Conservation (phyloP, 2,329 filamentous ascomycete genomes). For the Epichloe aotearoae region DNA sequence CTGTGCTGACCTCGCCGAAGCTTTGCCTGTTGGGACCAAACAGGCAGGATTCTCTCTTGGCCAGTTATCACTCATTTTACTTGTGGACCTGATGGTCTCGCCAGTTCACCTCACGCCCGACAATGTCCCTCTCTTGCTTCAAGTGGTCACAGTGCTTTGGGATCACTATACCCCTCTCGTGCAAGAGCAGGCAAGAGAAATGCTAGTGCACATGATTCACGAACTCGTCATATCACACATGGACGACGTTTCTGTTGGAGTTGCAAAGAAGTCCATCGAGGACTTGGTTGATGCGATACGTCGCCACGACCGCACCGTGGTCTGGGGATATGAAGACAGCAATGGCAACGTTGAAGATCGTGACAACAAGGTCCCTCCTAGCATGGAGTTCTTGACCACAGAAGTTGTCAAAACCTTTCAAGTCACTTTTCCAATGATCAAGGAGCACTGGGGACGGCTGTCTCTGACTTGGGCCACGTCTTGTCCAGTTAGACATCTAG, state of each 20-base stretch:
- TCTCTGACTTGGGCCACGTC: slow-evolving; percentile 94
- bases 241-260: slow-evolving; percentile 50
- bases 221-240: slow-evolving; percentile 76
- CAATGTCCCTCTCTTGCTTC: slow-evolving; percentile 72
- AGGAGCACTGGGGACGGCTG: slow-evolving; percentile 81
- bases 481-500: slow-evolving; percentile 86
- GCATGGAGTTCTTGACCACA: slow-evolving; percentile 74
- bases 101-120: slow-evolving; percentile 70
- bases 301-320: slow-evolving; percentile 67
- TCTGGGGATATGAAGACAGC: slow-evolving; percentile 91
- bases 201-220: slow-evolving; percentile 95
- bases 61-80: slow-evolving; percentile 80
- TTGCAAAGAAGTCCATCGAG: slow-evolving; percentile 64
- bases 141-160: slow-evolving; percentile 89
- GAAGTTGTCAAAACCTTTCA: slow-evolving; percentile 79
- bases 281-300: slow-evolving; percentile 79
- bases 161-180: slow-evolving; percentile 93
- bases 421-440: slow-evolving; percentile 70
- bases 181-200: slow-evolving; percentile 91
- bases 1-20: slow-evolving; percentile 68
- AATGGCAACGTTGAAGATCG: slow-evolving; percentile 64
- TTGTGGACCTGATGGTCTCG: slow-evolving; percentile 93
- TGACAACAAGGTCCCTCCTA: slow-evolving; percentile 67
- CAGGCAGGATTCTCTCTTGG: slow-evolving; percentile 84
- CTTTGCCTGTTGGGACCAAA: slow-evolving; percentile 78